Percentiles rank a stretch among this genome's conserved stretches.
Conservation (phyloP, 2,329 filamentous ascomycete species). For the Phialocephala sp. region DNA sequence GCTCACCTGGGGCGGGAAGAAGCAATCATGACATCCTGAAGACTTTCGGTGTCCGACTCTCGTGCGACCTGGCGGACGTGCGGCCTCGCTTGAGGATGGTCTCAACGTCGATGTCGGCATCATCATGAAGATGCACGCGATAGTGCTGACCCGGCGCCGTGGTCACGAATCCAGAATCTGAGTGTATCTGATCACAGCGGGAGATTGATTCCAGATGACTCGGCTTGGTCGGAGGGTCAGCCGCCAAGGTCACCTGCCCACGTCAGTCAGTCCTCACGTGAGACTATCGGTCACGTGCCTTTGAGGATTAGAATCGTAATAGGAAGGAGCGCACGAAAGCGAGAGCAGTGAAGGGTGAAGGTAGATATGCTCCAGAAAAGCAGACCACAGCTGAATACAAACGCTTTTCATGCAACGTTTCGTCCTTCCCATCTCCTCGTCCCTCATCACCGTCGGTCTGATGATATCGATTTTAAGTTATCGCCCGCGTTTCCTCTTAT, state of each 20-base stretch:
- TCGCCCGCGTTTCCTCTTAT: background rate
- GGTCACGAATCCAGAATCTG: background rate
- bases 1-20: background rate
- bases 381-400: background rate
- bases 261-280: background rate
- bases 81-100: background rate
- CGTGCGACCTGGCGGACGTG: background rate
- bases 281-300: background rate
- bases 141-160: background rate
- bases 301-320: background rate
- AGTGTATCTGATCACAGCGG: background rate
- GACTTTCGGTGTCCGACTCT: background rate
- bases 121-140: background rate
- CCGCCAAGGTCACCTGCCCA: background rate
- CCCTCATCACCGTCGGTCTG: background rate
- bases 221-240: slow-evolving; percentile 1
- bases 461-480: slow-evolving; percentile 10
- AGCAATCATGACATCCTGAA: background rate
- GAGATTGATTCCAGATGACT: background rate
- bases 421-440: background rate
- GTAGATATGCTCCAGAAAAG: background rate
- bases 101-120: background rate
- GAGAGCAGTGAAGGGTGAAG: background rate
- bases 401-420: background rate
- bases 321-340: background rate